Evolutionary conservation across 805 yeast species (phyloP).

Genomic region (Yamadazyma akitaensis): DNA sequence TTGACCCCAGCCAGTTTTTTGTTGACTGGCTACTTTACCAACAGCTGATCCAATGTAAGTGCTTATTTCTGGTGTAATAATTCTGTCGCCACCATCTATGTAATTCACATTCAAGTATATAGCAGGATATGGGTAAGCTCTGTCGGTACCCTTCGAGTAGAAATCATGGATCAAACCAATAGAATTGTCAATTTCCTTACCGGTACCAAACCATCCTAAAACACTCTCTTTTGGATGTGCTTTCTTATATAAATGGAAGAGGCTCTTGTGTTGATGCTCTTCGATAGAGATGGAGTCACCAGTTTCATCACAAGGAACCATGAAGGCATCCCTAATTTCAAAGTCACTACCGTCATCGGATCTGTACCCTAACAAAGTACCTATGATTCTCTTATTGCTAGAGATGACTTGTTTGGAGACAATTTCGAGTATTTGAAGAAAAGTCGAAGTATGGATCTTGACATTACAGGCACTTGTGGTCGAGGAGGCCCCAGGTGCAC

Average conservation of each 20-base stretch:
- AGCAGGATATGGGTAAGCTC: conserved; percentile 74
- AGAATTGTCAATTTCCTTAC: conserved; percentile 61
- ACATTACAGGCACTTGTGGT: conserved; percentile 51
- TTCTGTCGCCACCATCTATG: conserved; percentile 42
- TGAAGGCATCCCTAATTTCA: conserved; percentile 70
- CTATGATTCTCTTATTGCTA: conserved; percentile 59
- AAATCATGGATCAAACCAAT: conserved; percentile 80
- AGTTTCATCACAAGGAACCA: conserved; percentile 77
- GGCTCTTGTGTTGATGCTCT: conserved; percentile 68
- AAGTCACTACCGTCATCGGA: conserved; percentile 79
- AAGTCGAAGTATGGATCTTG: conserved; percentile 63
- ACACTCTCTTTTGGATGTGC: conserved; percentile 76
- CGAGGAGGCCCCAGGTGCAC: conserved; percentile 44
- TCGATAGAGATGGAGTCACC: conserved; percentile 73
- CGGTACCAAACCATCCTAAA: conserved; percentile 80
- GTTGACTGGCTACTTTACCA: conserved; percentile 38
- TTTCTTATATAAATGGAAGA: conserved; percentile 68
- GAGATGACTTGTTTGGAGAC: conserved; percentile 48
- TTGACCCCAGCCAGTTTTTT: conserved; percentile 37
- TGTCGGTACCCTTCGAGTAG: conserved; percentile 64
- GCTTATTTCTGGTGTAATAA: conserved; percentile 51
- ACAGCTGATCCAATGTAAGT: conserved; percentile 79
- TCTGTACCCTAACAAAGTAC: conserved; percentile 76
- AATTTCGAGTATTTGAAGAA: conserved; percentile 74
- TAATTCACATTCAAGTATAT: conserved; percentile 73